Percentiles rank a stretch among this genome's conserved stretches.
These are phyloP conservation scores for Trichoderma gamsii DNA, from an alignment of 495 filamentous ascomycete species.

Conservation along the genomic window DNA sequence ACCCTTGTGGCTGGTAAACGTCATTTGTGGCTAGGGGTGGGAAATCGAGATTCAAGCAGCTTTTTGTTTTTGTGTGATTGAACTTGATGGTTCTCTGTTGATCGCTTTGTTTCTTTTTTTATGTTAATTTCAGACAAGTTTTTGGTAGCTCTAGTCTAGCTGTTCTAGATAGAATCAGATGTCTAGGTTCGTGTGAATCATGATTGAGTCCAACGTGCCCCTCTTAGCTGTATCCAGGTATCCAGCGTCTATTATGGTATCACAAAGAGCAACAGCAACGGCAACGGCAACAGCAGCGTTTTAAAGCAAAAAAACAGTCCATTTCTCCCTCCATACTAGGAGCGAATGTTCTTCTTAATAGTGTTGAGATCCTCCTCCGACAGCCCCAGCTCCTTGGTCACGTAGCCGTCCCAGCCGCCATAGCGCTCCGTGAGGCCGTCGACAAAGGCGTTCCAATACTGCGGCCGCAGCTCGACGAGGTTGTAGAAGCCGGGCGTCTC, in stretches of 20 bases:
- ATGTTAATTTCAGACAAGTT: neutral
- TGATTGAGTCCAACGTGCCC: too few relatives aligned
- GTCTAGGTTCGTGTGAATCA: too few relatives aligned
- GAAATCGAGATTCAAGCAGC: neutral
- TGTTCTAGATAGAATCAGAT: too few relatives aligned
- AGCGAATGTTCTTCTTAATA: slow-evolving; percentile 36
- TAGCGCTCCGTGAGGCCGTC: slow-evolving; percentile 30
- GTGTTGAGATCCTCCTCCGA: slow-evolving; percentile 33
- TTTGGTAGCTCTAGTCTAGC: neutral
- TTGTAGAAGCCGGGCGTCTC: slow-evolving; percentile 39
- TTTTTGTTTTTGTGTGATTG: neutral
- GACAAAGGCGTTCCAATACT: slow-evolving; percentile 37
- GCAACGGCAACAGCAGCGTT: neutral
- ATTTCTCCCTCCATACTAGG: neutral
- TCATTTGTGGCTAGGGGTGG: neutral
- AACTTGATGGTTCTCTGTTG: too few relatives aligned
- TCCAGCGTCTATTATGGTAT: slow-evolving; percentile 12
- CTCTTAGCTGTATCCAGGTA: neutral
- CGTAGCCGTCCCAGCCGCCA: slow-evolving; percentile 41
- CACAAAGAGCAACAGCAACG: neutral
- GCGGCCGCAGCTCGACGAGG: slow-evolving; percentile 29
- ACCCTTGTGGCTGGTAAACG: neutral
- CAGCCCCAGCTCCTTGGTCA: slow-evolving; percentile 35
- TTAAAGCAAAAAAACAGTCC: neutral
- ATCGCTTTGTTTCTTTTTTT: too few relatives aligned